Conservation (phyloP, 768 basidiomycete genomes). For the Xanthoconium purpureum region DNA sequence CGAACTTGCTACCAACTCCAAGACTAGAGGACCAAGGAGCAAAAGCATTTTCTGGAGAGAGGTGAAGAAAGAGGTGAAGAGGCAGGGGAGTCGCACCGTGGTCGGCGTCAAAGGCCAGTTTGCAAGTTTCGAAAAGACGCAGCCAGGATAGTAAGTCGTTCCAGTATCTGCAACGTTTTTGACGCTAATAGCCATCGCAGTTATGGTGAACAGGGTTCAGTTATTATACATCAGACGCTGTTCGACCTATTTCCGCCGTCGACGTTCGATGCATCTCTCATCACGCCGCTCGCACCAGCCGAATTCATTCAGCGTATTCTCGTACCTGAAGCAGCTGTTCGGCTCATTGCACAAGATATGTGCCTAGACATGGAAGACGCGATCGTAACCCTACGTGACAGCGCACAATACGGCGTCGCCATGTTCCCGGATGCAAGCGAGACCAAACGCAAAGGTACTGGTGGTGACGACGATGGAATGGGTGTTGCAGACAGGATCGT, state of each 20-base stretch:
- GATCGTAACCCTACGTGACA: constrained; percentile 62
- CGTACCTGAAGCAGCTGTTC: constrained; percentile 83
- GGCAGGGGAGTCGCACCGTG: constrained; percentile 62
- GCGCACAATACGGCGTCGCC: constrained; percentile 77
- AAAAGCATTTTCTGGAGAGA: constrained; percentile 69
- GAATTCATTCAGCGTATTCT: constrained; percentile 83
- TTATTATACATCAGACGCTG: constrained; percentile 76
- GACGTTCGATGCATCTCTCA: constrained; percentile 49
- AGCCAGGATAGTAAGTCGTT: constrained; percentile 83
- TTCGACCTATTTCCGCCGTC: constrained; percentile 70
- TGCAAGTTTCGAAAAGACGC: constrained; percentile 73
- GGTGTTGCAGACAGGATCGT: constrained; percentile 40
- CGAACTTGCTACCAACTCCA: constrained; percentile 6
- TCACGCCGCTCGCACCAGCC: constrained; percentile 63
- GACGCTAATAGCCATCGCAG: constrained; percentile 36
- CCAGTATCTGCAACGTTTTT: not conserved
- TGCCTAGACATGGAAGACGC: constrained; percentile 46
- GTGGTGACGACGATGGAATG: constrained; percentile 33
- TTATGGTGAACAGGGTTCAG: constrained; percentile 82
- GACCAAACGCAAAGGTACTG: constrained; percentile 32
- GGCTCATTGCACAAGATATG: constrained; percentile 81
- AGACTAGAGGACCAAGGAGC: constrained; percentile 29
- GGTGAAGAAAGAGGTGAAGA: constrained; percentile 56
- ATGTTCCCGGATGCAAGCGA: constrained; percentile 65
- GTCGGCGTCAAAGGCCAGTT: constrained; percentile 73